A percentile compares a stretch with the other conserved stretches of the same genome.
Evolutionary conservation across 768 basidiomycete genomes (phyloP).

Genomic region (Rhodotorula toruloides): DNA sequence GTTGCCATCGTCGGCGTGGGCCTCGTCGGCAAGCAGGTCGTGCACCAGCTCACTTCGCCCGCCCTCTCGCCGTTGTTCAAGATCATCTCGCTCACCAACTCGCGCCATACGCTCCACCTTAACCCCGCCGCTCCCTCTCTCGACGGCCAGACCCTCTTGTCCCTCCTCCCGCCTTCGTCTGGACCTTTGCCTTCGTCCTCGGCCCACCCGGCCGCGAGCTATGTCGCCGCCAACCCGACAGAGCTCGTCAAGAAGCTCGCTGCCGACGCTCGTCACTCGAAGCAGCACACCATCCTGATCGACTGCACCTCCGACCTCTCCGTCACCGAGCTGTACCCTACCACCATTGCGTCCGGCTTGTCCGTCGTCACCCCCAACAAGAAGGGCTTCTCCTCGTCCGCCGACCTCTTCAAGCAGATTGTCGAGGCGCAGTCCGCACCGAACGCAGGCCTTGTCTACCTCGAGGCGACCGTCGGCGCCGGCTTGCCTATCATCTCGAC

Average conservation of each 20-base stretch:
- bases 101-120: constrained; percentile 46
- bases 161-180: constrained; percentile 42
- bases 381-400: constrained; percentile 79
- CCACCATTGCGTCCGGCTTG: constrained; percentile 69
- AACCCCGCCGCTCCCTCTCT: constrained; percentile 36
- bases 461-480: constrained; percentile 90
- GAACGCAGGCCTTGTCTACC: constrained; percentile 53
- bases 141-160: constrained; percentile 34
- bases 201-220: constrained; percentile 41
- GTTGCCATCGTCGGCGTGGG: constrained; percentile 87
- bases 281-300: constrained; percentile 64
- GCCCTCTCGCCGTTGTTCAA: constrained; percentile 49
- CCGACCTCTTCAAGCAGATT: constrained; percentile 65
- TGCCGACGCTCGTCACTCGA: constrained; percentile 20
- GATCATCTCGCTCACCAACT: constrained; percentile 50
- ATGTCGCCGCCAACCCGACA: constrained; percentile 27
- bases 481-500: constrained; percentile 88
- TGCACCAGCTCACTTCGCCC: constrained; percentile 71
- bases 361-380: constrained; percentile 95
- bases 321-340: constrained; percentile 75
- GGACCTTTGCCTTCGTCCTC: constrained; percentile 40
- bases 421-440: constrained; percentile 56
- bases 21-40: constrained; percentile 77
- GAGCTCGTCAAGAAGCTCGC: constrained; percentile 37
- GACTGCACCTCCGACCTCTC: constrained; percentile 87